A percentile compares a stretch with the other conserved stretches of the same genome.
phyloP scores from a whole-genome alignment of 768 basidiomycete species.

The Xerocomus brunneocitrinus region DNA sequence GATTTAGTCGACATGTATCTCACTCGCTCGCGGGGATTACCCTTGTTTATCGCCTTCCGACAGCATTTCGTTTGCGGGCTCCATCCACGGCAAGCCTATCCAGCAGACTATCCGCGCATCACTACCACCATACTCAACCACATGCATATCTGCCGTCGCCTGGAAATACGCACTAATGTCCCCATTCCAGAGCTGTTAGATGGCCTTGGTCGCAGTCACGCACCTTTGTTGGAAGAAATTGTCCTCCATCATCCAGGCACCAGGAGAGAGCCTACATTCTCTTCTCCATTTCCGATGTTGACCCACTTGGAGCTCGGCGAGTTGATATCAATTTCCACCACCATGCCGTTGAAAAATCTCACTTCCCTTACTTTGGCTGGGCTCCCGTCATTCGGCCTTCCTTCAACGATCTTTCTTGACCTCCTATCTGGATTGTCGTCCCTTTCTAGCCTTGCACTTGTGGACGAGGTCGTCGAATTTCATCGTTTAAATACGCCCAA shows the following conservation, averaged over 20 bases:
- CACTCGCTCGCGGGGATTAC: constrained; percentile 22
- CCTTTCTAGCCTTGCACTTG: constrained; percentile 22
- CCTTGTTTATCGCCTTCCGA: constrained; percentile 19
- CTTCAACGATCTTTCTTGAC: constrained; percentile 17
- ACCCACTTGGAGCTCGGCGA: constrained; percentile 21
- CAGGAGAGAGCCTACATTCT: constrained; percentile 8
- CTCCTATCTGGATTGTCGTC: constrained; percentile 20
- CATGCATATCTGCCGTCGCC: constrained; percentile 21
- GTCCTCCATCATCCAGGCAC: constrained; percentile 21
- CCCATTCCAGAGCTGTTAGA: constrained; percentile 24
- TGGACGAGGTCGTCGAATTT: constrained; percentile 29
- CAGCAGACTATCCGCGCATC: constrained; percentile 21
- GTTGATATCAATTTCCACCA: constrained; percentile 13
- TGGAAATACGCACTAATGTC: constrained; percentile 25
- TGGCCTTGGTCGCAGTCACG: constrained; percentile 16
- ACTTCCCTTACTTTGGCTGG: constrained; percentile 25
- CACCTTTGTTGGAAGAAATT: constrained; percentile 25
- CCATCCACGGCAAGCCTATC: constrained; percentile 17
- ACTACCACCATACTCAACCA: constrained; percentile 24
- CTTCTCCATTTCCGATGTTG: constrained; percentile 20
- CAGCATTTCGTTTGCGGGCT: constrained; percentile 19
- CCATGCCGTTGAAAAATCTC: constrained; percentile 15
- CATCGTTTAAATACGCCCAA: constrained; percentile 7
- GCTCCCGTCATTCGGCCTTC: constrained; percentile 19
- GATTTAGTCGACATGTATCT: constrained; percentile 27